These are phyloP conservation scores for Pyrus bretschneideri DNA, from an alignment of 306 rosid genomes.

Conservation along the genomic window DNA sequence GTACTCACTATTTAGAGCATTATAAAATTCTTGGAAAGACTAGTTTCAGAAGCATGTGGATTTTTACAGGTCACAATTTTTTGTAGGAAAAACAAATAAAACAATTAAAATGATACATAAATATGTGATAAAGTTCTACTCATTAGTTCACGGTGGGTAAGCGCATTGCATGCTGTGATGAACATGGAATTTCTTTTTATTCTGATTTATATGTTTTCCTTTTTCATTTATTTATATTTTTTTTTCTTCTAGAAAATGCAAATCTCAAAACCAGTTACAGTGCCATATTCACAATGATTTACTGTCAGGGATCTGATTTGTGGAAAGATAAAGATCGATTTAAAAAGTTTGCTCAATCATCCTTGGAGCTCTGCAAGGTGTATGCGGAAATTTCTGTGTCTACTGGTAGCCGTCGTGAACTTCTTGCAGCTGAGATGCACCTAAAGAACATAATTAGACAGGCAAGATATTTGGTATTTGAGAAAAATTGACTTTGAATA, in stretches of 20 bases:
- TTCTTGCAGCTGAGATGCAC: slow-evolving; percentile 80
- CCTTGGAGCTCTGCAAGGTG: slow-evolving; percentile 80
- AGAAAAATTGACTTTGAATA: neutral
- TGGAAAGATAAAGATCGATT: slow-evolving; percentile 72
- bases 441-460: slow-evolving; percentile 71
- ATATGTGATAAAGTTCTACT: neutral
- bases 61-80: neutral
- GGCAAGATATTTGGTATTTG: slow-evolving; percentile 36
- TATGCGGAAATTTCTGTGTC: slow-evolving; percentile 65
- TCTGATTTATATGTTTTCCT: neutral
- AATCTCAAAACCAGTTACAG: neutral
- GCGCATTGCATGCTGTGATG: neutral
- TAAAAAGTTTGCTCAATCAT: slow-evolving; percentile 68
- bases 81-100: neutral
- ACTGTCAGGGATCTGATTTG: slow-evolving; percentile 70
- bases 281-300: neutral
- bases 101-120: neutral
- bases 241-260: neutral
- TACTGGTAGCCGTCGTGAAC: slow-evolving; percentile 52
- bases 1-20: no score
- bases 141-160: neutral
- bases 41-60: no score
- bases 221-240: neutral
- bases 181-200: neutral
- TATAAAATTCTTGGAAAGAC: no score